These are phyloP conservation scores for Thraustochytrium sp. DNA, from an alignment of 352 stramenopile genomes.

Conservation along the genomic window DNA sequence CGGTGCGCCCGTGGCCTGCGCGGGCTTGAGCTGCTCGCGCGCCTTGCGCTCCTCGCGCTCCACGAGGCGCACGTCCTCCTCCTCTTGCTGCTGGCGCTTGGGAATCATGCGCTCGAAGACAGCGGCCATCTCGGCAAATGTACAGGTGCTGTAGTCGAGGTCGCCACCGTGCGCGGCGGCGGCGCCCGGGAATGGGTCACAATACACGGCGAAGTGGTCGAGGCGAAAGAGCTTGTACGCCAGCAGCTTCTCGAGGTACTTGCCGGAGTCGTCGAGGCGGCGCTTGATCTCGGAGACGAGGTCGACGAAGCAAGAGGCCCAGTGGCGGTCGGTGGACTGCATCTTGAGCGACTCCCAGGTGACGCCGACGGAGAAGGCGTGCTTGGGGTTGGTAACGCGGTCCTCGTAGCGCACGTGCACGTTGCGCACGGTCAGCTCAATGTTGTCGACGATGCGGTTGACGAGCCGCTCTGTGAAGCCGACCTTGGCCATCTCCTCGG, in stretches of 20 bases:
- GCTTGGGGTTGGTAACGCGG: constrained; percentile 41
- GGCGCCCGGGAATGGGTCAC: constrained; percentile 20
- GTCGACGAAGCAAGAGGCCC: constrained; percentile 47
- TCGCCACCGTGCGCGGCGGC: not conserved
- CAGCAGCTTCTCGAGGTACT: constrained; percentile 25
- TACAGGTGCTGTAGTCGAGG: constrained; percentile 22
- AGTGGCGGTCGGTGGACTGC: constrained; percentile 43
- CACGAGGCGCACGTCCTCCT: constrained; percentile 11
- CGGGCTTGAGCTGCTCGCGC: not conserved
- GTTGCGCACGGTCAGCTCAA: constrained; percentile 55
- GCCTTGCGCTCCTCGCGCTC: not conserved
- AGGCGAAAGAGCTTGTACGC: constrained; percentile 47
- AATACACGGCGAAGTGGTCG: constrained; percentile 47
- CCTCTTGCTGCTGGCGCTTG: constrained; percentile 9
- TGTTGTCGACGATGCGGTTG: constrained; percentile 57
- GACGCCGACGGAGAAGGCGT: constrained; percentile 44
- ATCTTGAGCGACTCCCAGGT: constrained; percentile 48
- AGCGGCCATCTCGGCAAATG: constrained; percentile 36
- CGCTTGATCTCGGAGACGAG: not conserved
- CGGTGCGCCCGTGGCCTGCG: not conserved
- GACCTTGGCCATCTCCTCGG: constrained; percentile 28
- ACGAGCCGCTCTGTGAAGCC: constrained; percentile 21
- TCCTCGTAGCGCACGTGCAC: constrained; percentile 56
- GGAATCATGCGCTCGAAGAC: constrained; percentile 26
- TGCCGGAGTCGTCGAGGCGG: constrained; percentile 9